phyloP scores from a whole-genome alignment of 2,329 filamentous ascomycete genomes.

The Talaromyces amestolkiae region DNA sequence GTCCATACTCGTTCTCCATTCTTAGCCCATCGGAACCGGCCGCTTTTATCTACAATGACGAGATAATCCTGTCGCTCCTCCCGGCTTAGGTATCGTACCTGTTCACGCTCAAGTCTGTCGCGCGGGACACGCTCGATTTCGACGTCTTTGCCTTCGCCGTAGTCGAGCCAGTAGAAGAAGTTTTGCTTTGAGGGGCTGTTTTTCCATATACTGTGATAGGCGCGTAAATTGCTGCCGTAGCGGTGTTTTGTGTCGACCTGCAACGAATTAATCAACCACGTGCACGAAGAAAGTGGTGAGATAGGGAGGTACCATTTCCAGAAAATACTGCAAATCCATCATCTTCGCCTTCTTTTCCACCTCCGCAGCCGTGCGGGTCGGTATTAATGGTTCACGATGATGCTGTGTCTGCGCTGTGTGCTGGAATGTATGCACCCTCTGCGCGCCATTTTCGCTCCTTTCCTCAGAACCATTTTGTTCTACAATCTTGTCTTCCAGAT shows the following conservation, averaged over 20 bases:
- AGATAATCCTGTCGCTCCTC: conserved; percentile 81
- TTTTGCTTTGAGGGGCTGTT: conserved; percentile 73
- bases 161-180: conserved; percentile 92
- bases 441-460: conserved; percentile 23
- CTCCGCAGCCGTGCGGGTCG: conserved; percentile 2
- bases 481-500: conserved; percentile 43
- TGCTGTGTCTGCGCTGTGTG: conserved; percentile 25
- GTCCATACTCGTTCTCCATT: conserved; percentile 77
- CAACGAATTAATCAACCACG: conserved; percentile 52
- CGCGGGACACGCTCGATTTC: conserved; percentile 71
- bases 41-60: conserved; percentile 70
- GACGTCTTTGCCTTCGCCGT: conserved; percentile 69
- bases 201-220: conserved; percentile 85
- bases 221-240: conserved; percentile 77
- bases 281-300: too few species aligned
- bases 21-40: conserved; percentile 82
- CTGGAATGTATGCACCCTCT: conserved; percentile 19
- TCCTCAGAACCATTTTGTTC: conserved; percentile 39
- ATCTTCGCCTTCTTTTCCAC: conserved; percentile 62
- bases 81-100: conserved; percentile 76
- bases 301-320: conserved; percentile 46
- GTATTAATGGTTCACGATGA: conserved; percentile 28
- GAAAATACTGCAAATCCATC: conserved; percentile 83
- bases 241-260: conserved; percentile 73
- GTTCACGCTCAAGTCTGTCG: conserved; percentile 71